A percentile compares a stretch with the other conserved stretches of the same genome.
Conservation (phyloP, 495 filamentous ascomycete species). For the Penicillium odoratum region DNA sequence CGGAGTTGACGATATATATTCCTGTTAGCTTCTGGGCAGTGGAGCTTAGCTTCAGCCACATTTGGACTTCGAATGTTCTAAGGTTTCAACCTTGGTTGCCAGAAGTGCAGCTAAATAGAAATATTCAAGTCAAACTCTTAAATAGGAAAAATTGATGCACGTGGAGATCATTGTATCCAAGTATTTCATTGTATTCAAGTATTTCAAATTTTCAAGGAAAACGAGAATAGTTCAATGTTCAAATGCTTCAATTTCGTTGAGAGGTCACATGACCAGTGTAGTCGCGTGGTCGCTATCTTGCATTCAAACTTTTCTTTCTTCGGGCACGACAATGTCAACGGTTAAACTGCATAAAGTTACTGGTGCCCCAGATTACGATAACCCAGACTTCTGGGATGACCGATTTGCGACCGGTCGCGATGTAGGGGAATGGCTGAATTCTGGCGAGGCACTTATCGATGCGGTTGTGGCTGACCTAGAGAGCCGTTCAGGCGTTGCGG, state of each 20-base stretch:
- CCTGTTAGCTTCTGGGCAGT: not conserved
- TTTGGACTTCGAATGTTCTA: too few species aligned
- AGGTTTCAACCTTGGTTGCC: too few species aligned
- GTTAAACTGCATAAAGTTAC: constrained; percentile 24
- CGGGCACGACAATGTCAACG: constrained; percentile 11
- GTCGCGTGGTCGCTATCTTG: not conserved
- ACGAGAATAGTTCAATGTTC: not conserved
- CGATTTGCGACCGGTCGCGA: constrained; percentile 43
- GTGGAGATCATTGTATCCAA: too few species aligned
- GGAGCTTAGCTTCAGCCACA: not conserved
- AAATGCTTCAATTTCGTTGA: too few species aligned
- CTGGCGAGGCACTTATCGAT: constrained; percentile 37
- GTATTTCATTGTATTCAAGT: too few species aligned
- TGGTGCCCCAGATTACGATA: constrained; percentile 44
- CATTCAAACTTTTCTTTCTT: not conserved
- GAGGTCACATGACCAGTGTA: not conserved
- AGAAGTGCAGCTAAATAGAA: not conserved
- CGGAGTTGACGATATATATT: not conserved
- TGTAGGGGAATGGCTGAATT: constrained; percentile 47
- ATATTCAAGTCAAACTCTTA: not conserved
- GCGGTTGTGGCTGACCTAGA: constrained; percentile 32
- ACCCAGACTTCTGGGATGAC: constrained; percentile 38
- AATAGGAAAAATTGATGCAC: too few species aligned
- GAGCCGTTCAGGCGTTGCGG: not conserved
- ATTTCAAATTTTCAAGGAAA: not conserved